Percentiles rank a stretch among this genome's conserved stretches.
Evolutionary conservation across 768 basidiomycete species (phyloP).

Genomic region (Boletus vinaceobasis): DNA sequence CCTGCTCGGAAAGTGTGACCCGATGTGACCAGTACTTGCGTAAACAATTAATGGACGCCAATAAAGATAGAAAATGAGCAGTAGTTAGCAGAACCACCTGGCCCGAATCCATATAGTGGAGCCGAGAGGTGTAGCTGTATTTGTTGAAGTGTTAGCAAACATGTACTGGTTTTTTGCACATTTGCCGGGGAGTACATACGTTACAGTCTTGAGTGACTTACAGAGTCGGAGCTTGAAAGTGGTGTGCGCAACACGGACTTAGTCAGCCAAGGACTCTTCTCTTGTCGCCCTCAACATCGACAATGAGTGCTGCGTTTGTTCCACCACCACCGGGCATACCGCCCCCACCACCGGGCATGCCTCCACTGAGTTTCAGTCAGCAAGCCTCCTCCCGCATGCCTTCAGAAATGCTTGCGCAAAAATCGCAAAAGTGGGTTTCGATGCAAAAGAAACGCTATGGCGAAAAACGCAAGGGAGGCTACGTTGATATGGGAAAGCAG

Average conservation of each 20-base stretch:
- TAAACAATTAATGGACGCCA: too few relatives aligned
- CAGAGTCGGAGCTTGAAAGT: slow-evolving; percentile 22
- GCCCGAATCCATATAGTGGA: background rate
- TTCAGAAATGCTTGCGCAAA: slow-evolving; percentile 76
- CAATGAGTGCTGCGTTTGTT: slow-evolving; percentile 31
- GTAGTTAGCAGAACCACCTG: background rate
- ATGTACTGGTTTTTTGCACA: background rate
- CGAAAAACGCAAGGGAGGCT: slow-evolving; percentile 85
- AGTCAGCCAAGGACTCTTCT: slow-evolving; percentile 25
- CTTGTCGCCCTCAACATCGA: slow-evolving; percentile 28
- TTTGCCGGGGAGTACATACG: too few relatives aligned
- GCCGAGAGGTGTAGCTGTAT: background rate
- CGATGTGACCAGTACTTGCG: background rate
- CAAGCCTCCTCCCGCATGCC: slow-evolving; percentile 44
- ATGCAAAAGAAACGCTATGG: slow-evolving; percentile 93
- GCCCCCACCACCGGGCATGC: slow-evolving; percentile 41
- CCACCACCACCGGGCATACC: slow-evolving; percentile 44
- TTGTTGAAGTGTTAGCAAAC: background rate
- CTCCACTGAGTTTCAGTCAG: slow-evolving; percentile 31
- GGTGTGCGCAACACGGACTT: slow-evolving; percentile 2
- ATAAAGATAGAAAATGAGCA: background rate
- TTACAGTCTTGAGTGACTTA: too few relatives aligned
- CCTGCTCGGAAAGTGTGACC: too few relatives aligned
- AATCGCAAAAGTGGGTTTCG: slow-evolving; percentile 94
- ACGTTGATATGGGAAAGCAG: slow-evolving; percentile 91